These are phyloP conservation scores for Gracilaria domingensis DNA, from an alignment of 23 red algal species.

Conservation along the genomic window DNA sequence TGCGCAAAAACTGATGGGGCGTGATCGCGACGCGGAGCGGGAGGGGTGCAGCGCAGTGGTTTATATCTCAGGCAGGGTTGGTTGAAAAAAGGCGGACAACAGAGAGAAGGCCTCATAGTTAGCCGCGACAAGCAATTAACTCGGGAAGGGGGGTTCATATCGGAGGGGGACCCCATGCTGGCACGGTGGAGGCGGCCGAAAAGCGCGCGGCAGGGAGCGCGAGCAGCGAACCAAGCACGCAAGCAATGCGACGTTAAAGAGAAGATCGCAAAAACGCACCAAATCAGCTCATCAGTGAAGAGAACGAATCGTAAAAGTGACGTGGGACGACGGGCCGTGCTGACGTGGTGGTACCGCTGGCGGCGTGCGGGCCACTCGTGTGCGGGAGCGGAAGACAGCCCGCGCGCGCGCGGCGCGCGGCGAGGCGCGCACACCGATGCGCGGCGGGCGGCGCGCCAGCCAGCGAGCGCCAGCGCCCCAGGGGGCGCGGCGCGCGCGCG, in stretches of 20 bases:
- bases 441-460: too few relatives aligned
- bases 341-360: not conserved
- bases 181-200: not conserved
- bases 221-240: too few relatives aligned
- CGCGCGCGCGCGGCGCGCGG: too few relatives aligned
- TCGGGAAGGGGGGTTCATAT: not conserved
- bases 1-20: too few relatives aligned
- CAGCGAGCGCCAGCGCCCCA: not conserved
- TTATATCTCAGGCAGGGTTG: too few relatives aligned
- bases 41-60: too few relatives aligned
- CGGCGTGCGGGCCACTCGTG: not conserved
- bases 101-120: not conserved
- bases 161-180: not conserved
- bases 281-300: not conserved
- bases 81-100: too few relatives aligned
- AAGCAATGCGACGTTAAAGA: not conserved
- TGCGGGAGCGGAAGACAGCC: not conserved
- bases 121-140: not conserved
- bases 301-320: not conserved
- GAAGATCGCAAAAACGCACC: not conserved
- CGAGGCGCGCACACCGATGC: not conserved
- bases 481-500: too few relatives aligned
- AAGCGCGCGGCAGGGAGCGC: not conserved
- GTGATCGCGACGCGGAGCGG: too few relatives aligned
- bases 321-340: not conserved